A percentile compares a stretch with the other conserved stretches of the same genome.
These are phyloP conservation scores for Cryptosporidium felis DNA, from an alignment of 169 alveolate species.

Conservation along the genomic window DNA sequence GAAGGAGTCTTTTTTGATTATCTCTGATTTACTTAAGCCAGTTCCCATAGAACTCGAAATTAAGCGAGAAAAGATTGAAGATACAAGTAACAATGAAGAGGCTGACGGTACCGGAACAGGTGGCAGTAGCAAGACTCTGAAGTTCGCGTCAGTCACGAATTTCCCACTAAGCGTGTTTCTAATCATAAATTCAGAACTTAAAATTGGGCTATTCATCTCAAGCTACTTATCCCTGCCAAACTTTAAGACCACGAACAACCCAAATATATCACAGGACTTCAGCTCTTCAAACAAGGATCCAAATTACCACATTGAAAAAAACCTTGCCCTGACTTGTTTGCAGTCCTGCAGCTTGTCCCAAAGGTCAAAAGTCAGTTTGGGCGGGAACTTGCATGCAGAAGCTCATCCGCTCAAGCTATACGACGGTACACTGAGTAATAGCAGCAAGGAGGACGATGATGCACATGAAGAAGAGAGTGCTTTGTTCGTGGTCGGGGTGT, in stretches of 20 bases:
- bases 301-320: no score
- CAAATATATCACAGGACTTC: background rate
- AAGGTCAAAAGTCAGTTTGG: no score
- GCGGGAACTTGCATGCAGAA: no score
- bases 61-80: background rate
- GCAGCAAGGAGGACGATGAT: no score
- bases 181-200: constrained; percentile 5
- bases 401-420: no score
- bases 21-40: background rate
- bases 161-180: constrained; percentile 38
- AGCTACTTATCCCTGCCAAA: constrained; percentile 33
- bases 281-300: no score
- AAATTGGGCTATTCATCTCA: constrained; percentile 24
- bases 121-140: background rate
- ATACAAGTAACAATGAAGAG: background rate
- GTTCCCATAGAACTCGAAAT: background rate
- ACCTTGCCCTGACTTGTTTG: no score
- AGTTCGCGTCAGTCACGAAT: constrained; percentile 14
- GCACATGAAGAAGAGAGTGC: background rate
- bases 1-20: background rate
- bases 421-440: no score
- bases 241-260: background rate
- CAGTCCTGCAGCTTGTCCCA: no score
- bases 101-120: no score
- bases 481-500: constrained; percentile 4